phyloP scores from a whole-genome alignment of 1,284 basidiomycete genomes.

The Leccinum insolens region DNA sequence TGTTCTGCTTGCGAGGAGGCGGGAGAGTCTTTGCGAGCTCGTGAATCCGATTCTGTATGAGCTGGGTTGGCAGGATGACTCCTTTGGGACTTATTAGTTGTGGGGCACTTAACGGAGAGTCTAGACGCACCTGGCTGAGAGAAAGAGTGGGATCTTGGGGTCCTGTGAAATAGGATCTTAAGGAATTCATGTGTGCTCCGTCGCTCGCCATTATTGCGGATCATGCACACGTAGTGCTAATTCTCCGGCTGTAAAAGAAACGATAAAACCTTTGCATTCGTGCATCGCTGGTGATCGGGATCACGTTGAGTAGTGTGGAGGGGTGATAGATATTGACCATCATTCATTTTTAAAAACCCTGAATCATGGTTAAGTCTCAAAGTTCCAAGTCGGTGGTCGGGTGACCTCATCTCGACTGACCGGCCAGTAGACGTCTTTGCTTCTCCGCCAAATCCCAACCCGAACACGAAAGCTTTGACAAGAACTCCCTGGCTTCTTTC shows the following conservation, averaged over 20 bases:
- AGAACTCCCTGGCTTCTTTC: no score
- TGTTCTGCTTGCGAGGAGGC: slow-evolving; percentile 84
- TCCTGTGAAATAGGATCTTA: slow-evolving; percentile 34
- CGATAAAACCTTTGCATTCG: slow-evolving; percentile 52
- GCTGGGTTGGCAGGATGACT: slow-evolving; percentile 60
- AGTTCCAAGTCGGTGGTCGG: neutral
- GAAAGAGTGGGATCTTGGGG: slow-evolving; percentile 41
- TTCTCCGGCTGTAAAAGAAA: slow-evolving; percentile 50
- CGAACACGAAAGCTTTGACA: no score
- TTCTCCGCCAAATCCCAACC: no score
- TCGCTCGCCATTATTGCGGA: slow-evolving; percentile 23
- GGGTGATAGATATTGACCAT: slow-evolving; percentile 51
- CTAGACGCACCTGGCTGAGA: slow-evolving; percentile 41
- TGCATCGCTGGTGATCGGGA: slow-evolving; percentile 43
- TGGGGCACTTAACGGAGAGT: no score
- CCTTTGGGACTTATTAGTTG: slow-evolving; percentile 38
- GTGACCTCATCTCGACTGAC: slow-evolving; percentile 15
- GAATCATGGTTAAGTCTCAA: neutral
- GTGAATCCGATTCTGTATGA: slow-evolving; percentile 75
- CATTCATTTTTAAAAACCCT: slow-evolving; percentile 59
- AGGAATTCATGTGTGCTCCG: slow-evolving; percentile 39
- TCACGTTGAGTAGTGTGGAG: slow-evolving; percentile 48
- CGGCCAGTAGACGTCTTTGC: slow-evolving; percentile 24
- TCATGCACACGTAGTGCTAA: slow-evolving; percentile 37
- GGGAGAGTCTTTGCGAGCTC: slow-evolving; percentile 75